Percentiles rank a stretch among this genome's conserved stretches.
These are phyloP conservation scores for Kalaharituber pfeilii DNA, from an alignment of 2,329 filamentous ascomycete genomes.

Conservation along the genomic window DNA sequence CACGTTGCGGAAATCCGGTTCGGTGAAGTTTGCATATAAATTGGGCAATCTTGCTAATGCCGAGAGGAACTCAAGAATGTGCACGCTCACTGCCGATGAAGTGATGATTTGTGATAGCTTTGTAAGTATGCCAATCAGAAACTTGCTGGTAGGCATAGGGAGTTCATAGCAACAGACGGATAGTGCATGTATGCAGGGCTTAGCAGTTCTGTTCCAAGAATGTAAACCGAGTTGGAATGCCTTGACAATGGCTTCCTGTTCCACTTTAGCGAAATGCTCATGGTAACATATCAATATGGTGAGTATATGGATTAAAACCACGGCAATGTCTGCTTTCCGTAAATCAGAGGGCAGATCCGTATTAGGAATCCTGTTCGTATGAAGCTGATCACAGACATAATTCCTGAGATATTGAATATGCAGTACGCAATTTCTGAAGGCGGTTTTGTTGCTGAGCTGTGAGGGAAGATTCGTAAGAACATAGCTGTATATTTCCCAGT, in stretches of 20 bases:
- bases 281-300: slow-evolving; percentile 86
- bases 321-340: slow-evolving; percentile 72
- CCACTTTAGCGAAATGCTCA: slow-evolving; percentile 60
- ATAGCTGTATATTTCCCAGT: slow-evolving; percentile 91
- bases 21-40: slow-evolving; percentile 71
- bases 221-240: slow-evolving; percentile 74
- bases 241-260: slow-evolving; percentile 77
- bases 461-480: slow-evolving; percentile 69
- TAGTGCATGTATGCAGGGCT: slow-evolving; percentile 83
- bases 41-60: slow-evolving; percentile 69
- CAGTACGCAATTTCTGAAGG: slow-evolving; percentile 57
- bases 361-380: slow-evolving; percentile 58
- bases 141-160: slow-evolving; percentile 70
- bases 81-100: slow-evolving; percentile 74
- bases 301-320: slow-evolving; percentile 72
- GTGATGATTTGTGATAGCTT: slow-evolving; percentile 96
- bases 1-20: slow-evolving; percentile 82
- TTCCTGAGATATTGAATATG: slow-evolving; percentile 61
- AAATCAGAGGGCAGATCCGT: slow-evolving; percentile 63
- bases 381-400: slow-evolving; percentile 67
- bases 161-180: slow-evolving; percentile 92
- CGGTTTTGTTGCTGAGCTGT: slow-evolving; percentile 73
- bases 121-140: slow-evolving; percentile 67
- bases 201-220: slow-evolving; percentile 69
- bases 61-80: slow-evolving; percentile 90